Evolutionary conservation across 805 yeast species (phyloP).

Genomic region (Kockiozyma suomiensis): DNA sequence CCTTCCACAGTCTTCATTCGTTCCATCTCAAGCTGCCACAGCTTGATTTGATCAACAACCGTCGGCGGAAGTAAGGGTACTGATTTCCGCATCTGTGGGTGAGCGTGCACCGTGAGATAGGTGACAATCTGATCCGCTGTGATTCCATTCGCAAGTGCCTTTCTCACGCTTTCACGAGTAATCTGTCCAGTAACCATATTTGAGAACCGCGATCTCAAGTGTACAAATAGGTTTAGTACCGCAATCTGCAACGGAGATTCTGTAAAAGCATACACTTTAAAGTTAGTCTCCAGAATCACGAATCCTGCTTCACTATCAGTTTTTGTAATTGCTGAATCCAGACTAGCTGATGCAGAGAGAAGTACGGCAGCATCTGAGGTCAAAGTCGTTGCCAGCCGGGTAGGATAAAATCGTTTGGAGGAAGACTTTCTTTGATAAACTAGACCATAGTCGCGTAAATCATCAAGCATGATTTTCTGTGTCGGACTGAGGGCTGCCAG

Average conservation of each 20-base stretch:
- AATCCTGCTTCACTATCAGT: slow-evolving; percentile 55
- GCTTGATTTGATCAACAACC: slow-evolving; percentile 90
- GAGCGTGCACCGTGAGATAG: slow-evolving; percentile 89
- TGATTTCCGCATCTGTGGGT: slow-evolving; percentile 79
- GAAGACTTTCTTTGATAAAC: slow-evolving; percentile 67
- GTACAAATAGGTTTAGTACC: slow-evolving; percentile 83
- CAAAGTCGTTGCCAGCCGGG: slow-evolving; percentile 83
- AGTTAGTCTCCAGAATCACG: slow-evolving; percentile 88
- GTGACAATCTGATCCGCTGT: slow-evolving; percentile 93
- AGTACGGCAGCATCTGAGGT: slow-evolving; percentile 80
- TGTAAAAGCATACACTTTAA: slow-evolving; percentile 64
- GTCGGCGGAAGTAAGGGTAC: slow-evolving; percentile 84
- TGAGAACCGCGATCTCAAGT: slow-evolving; percentile 77
- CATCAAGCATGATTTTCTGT: slow-evolving; percentile 83
- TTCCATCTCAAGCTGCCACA: slow-evolving; percentile 96
- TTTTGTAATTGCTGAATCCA: slow-evolving; percentile 61
- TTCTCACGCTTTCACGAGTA: slow-evolving; percentile 86
- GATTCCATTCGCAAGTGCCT: slow-evolving; percentile 83
- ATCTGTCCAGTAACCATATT: slow-evolving; percentile 93
- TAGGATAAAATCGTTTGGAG: slow-evolving; percentile 77
- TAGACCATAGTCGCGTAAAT: slow-evolving; percentile 86
- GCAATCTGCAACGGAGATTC: slow-evolving; percentile 90
- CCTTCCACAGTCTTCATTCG: slow-evolving; percentile 88
- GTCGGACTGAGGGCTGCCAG: slow-evolving; percentile 71
- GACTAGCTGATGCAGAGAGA: slow-evolving; percentile 72